Percentiles rank a stretch among this genome's conserved stretches.
These are phyloP conservation scores for Candida sp. DNA, from an alignment of 1,139 yeast species.

Conservation along the genomic window DNA sequence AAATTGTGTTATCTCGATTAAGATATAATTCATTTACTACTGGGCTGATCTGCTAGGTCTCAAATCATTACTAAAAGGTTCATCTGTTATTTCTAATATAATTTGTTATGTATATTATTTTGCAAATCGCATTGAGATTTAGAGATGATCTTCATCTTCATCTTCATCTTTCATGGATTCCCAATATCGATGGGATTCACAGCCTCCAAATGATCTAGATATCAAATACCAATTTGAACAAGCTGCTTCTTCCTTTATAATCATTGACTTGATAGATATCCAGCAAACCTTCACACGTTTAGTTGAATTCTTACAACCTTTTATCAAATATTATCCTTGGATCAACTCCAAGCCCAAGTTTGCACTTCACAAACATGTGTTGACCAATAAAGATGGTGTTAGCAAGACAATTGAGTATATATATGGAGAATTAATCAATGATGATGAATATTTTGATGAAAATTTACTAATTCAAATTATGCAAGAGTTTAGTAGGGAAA, in stretches of 20 bases:
- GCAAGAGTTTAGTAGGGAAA: conserved; percentile 22
- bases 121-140: too few species aligned
- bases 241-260: conserved; percentile 7
- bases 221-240: conserved; percentile 6
- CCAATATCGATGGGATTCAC: conserved; percentile 1
- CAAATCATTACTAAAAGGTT: too few species aligned
- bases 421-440: conserved; percentile 41
- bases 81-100: too few species aligned
- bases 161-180: neutral
- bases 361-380: conserved; percentile 2
- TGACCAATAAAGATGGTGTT: conserved; percentile 2
- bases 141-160: too few species aligned
- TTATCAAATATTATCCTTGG: conserved; percentile 11
- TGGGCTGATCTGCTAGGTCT: too few species aligned
- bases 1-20: too few species aligned
- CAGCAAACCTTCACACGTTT: conserved; percentile 1
- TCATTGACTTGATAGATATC: conserved; percentile 4
- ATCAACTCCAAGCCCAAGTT: conserved; percentile 6
- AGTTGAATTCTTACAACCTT: conserved; percentile 6
- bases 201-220: conserved; percentile 5
- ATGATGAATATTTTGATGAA: conserved; percentile 44
- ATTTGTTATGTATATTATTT: too few species aligned
- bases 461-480: conserved; percentile 42
- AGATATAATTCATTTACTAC: too few species aligned
- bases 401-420: conserved; percentile 21